A percentile compares a stretch with the other conserved stretches of the same genome.
Conservation (phyloP, 768 basidiomycete species). For the Pleurotus sapidus region DNA sequence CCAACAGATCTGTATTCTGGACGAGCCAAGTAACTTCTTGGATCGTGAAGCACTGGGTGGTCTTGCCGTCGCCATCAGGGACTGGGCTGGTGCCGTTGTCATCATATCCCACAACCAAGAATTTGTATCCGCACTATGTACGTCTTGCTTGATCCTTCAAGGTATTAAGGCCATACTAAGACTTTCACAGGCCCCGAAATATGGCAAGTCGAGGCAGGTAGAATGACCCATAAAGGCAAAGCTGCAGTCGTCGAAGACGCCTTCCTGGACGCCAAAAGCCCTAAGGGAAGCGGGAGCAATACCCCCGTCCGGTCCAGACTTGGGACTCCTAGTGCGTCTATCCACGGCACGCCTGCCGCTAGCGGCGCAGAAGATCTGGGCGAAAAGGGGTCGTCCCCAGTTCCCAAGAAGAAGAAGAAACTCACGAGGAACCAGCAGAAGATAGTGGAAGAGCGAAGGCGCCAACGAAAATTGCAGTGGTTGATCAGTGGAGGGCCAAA, state of each 20-base stretch:
- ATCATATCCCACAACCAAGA: conserved; percentile 97
- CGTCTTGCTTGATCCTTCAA: conserved; percentile 23
- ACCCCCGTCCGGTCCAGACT: conserved; percentile 71
- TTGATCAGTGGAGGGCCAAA: conserved; percentile 77
- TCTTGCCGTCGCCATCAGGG: conserved; percentile 89
- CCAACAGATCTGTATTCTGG: conserved; percentile 66
- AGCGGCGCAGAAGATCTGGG: conserved; percentile 69
- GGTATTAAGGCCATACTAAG: background rate
- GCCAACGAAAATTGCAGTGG: conserved; percentile 80
- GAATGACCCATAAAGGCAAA: conserved; percentile 87
- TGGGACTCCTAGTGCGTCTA: conserved; percentile 69
- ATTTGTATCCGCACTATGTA: conserved; percentile 81
- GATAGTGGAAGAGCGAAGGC: conserved; percentile 82
- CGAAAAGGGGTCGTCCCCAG: conserved; percentile 18
- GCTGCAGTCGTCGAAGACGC: conserved; percentile 80
- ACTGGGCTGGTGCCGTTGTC: conserved; percentile 92
- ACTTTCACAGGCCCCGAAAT: conserved; percentile 69
- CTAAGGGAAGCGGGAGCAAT: conserved; percentile 67
- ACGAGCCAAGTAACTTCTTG: conserved; percentile 96
- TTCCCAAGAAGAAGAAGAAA: conserved; percentile 82
- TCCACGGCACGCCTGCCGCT: conserved; percentile 68
- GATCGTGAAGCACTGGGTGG: conserved; percentile 95
- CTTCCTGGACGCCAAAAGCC: conserved; percentile 67
- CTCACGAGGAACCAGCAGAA: conserved; percentile 86
- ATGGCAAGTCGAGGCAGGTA: conserved; percentile 89